Percentiles rank a stretch among this genome's conserved stretches.
Conservation (phyloP, 441 rosid genomes). For the Iberis amara region DNA sequence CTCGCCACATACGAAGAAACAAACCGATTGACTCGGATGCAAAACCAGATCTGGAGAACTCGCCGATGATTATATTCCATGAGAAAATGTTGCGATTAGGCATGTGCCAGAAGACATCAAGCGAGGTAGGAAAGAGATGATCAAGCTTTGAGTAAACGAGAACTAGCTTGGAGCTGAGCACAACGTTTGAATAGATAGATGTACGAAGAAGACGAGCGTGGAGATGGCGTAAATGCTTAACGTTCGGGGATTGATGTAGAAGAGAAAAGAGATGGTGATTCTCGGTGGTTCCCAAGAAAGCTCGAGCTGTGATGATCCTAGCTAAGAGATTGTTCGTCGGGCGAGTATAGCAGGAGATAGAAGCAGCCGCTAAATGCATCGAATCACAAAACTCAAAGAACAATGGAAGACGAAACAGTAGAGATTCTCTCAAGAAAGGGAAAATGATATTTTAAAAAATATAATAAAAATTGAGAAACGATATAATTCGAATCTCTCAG, state of each 20-base stretch:
- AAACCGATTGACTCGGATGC: slow-evolving; percentile 34
- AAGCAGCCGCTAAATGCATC: slow-evolving; percentile 9
- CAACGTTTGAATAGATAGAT: slow-evolving; percentile 38
- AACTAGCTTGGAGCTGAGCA: slow-evolving; percentile 50
- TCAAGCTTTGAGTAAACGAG: slow-evolving; percentile 41
- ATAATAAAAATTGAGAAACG: background rate
- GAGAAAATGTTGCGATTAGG: slow-evolving; percentile 46
- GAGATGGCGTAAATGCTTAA: slow-evolving; percentile 42
- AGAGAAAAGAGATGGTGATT: slow-evolving; percentile 40
- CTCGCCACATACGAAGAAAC: slow-evolving; percentile 49
- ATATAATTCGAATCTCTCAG: slow-evolving; percentile 25
- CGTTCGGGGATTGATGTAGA: slow-evolving; percentile 39
- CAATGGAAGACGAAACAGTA: background rate
- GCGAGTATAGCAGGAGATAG: background rate
- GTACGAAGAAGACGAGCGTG: slow-evolving; percentile 56
- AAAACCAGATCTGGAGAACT: slow-evolving; percentile 43
- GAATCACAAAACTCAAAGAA: slow-evolving; percentile 3
- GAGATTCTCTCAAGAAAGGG: background rate
- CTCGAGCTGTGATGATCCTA: slow-evolving; percentile 22
- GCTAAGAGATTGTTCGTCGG: slow-evolving; percentile 19
- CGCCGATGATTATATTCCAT: slow-evolving; percentile 58
- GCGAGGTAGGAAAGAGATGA: slow-evolving; percentile 39
- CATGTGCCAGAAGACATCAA: slow-evolving; percentile 55
- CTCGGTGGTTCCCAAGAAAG: slow-evolving; percentile 11
- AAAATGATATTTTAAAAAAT: too few relatives aligned